Base-by-base conservation (phyloP, 768 basidiomycete genomes). In the Neoboletus subvelutipes region DNA sequence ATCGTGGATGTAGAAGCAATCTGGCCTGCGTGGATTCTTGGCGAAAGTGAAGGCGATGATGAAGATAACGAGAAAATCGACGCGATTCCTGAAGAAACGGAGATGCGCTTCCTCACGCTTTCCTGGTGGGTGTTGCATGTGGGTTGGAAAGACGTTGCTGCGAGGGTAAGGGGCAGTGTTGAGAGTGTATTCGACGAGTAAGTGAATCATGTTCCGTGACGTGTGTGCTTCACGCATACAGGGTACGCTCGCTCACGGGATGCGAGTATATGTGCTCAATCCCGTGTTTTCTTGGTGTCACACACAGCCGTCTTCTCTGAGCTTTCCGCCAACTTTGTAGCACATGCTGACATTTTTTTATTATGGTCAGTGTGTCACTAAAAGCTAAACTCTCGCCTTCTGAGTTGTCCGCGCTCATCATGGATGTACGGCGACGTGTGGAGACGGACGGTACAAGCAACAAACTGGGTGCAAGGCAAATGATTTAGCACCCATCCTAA, bases 121-220 rank as follows among this genome's bases (percentile, higher is more conserved):
- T 90, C 86, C 39, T 98, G 94, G 93, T 96, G 94, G 93, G 77
- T 96, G 11, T 65, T 96, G 54, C 87, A 97, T 67, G 88, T 93
- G 4, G 94, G 95, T 0, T 96, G 94, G 94, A 90, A 87, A 62
- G 87, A 88, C 56, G 80, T 98, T 0, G 85, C 83, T 0, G 84
- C 85, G 60, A 76, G 90, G 39, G 89, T 94, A 0, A 74, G 86
- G 62, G 73, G 80, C 34, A 88, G 83, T 0, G 92, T 94, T 0
- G 87, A 92, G 64, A 87, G 87, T 56, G 91, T 90, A 0, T 91
- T 97, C 55, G 87, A 91, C 52, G 83, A 84, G 94, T 95, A 57
- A 61, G 90, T 75, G 15, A 11, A 28, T 70, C 4, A 12, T 22
- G 13, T 15, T 54, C 54, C 18, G 17, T 55, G 11, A 7, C 5